Percentiles rank a stretch among this genome's conserved stretches.
Conservation (phyloP, 306 rosid genomes). For the Gleditsia sinensis region DNA sequence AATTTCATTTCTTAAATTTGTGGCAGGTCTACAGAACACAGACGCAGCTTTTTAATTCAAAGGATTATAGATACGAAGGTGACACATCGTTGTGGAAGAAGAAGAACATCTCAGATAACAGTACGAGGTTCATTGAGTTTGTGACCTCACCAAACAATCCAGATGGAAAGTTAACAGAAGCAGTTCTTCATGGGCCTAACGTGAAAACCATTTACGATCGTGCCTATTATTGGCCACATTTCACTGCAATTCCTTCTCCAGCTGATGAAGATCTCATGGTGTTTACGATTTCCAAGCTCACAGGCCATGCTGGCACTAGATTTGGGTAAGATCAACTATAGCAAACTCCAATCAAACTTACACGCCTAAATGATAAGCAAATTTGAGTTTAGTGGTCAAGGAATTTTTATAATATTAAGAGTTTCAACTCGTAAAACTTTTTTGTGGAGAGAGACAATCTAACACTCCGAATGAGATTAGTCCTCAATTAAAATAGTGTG, state of each 20-base stretch:
- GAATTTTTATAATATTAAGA: no score
- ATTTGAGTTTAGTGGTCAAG: no score
- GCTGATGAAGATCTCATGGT: constrained; percentile 41
- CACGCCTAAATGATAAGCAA: no score
- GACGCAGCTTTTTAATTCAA: constrained; percentile 23
- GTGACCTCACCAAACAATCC: constrained; percentile 57
- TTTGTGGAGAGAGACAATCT: no score
- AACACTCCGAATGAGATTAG: no score
- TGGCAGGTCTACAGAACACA: constrained; percentile 29
- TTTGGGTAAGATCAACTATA: constrained; percentile 42
- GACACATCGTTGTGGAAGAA: constrained; percentile 32
- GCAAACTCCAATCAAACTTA: no score
- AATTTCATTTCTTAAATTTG: no score
- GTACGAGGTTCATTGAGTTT: constrained; percentile 36
- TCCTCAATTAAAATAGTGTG: no score
- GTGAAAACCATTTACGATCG: constrained; percentile 31
- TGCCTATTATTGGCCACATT: constrained; percentile 53
- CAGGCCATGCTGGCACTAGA: constrained; percentile 52
- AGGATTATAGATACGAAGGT: constrained; percentile 31
- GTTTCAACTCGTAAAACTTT: no score
- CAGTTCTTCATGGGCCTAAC: constrained; percentile 33
- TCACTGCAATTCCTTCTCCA: constrained; percentile 41
- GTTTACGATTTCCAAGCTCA: constrained; percentile 47
- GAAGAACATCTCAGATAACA: constrained; percentile 19
- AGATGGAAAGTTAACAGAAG: constrained; percentile 36